Percentiles rank a stretch among this genome's conserved stretches.
phyloP scores from a whole-genome alignment of 495 filamentous ascomycete genomes.

The Aspergillus diversus region DNA sequence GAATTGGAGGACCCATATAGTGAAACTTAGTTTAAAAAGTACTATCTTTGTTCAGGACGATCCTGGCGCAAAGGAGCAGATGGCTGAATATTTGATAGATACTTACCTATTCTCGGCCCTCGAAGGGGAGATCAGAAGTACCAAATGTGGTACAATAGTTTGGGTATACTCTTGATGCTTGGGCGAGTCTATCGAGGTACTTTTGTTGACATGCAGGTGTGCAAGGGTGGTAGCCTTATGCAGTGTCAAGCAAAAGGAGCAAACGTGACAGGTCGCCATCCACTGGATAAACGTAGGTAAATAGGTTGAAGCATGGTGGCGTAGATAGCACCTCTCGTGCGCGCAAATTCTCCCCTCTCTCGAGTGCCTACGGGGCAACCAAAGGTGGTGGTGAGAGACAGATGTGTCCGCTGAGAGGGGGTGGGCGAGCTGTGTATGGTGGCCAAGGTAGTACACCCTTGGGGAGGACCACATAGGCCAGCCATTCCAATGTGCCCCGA shows the following conservation, averaged over 20 bases:
- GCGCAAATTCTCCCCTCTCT: background rate
- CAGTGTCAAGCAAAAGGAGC: background rate
- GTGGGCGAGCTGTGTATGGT: background rate
- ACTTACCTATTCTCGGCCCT: too few relatives aligned
- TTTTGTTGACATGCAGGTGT: background rate
- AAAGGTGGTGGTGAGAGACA: background rate
- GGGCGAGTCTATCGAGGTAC: too few relatives aligned
- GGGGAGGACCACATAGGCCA: too few relatives aligned
- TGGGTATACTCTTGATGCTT: too few relatives aligned
- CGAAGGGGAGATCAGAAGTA: too few relatives aligned
- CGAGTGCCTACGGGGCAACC: too few relatives aligned
- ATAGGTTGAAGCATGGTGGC: background rate
- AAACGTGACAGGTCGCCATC: background rate
- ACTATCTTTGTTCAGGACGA: background rate
- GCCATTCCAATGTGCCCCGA: background rate
- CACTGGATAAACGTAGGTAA: background rate
- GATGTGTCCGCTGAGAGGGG: background rate
- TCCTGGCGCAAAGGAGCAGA: too few relatives aligned
- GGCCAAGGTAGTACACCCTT: background rate
- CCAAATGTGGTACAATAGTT: too few relatives aligned
- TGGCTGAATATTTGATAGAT: background rate
- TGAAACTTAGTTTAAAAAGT: background rate
- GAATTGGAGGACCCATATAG: background rate
- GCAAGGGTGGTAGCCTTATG: background rate
- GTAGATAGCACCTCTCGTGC: conserved; percentile 1